Evolutionary conservation across 2,329 filamentous ascomycete genomes (phyloP).

Genomic region (Xylaria digitata): DNA sequence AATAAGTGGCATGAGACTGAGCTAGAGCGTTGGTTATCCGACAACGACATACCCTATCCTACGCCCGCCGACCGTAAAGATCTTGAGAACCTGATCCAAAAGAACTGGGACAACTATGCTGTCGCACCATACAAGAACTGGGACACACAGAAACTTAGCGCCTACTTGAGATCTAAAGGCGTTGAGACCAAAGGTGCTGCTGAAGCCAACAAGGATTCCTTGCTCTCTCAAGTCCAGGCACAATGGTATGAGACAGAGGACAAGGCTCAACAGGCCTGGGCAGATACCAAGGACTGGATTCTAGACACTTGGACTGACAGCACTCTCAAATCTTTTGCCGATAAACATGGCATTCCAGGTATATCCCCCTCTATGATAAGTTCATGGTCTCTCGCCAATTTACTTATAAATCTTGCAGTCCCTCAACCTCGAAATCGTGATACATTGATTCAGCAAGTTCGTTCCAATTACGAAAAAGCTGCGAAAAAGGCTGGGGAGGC

Average conservation of each 20-base stretch:
- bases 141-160: slow-evolving; percentile 75
- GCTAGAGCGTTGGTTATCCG: slow-evolving; percentile 94
- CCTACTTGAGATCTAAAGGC: slow-evolving; percentile 78
- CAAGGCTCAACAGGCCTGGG: slow-evolving; percentile 76
- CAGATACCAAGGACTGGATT: slow-evolving; percentile 86
- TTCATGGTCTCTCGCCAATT: neutral
- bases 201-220: slow-evolving; percentile 74
- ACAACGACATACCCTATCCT: slow-evolving; percentile 92
- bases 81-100: slow-evolving; percentile 88
- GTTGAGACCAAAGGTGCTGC: slow-evolving; percentile 74
- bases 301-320: slow-evolving; percentile 96
- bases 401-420: slow-evolving; percentile 55
- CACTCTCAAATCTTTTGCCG: slow-evolving; percentile 91
- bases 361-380: slow-evolving; percentile 37
- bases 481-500: slow-evolving; percentile 82
- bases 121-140: slow-evolving; percentile 80
- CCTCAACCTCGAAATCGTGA: slow-evolving; percentile 90
- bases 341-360: slow-evolving; percentile 84
- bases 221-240: slow-evolving; percentile 75
- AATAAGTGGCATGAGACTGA: slow-evolving; percentile 99
- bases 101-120: slow-evolving; percentile 86
- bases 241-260: slow-evolving; percentile 85
- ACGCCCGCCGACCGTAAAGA: slow-evolving; percentile 91
- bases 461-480: slow-evolving; percentile 81
- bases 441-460: slow-evolving; percentile 78